Conservation (phyloP, 2,329 filamentous ascomycete species). For the Fusarium nodosum region DNA sequence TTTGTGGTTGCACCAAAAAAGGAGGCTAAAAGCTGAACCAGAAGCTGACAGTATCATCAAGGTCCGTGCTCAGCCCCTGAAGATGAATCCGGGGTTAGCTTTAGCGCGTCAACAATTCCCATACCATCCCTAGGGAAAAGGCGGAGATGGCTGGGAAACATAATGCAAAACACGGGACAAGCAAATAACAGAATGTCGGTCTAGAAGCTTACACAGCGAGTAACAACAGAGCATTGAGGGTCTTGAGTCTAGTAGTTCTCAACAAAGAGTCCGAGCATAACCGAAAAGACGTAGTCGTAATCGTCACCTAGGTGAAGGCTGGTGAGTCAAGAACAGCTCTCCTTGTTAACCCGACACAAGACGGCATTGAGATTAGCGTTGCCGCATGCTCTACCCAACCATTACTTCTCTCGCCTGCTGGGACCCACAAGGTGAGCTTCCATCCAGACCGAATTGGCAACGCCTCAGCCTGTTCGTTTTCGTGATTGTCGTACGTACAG, state of each 20-base stretch:
- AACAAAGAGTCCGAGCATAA: slow-evolving; percentile 36
- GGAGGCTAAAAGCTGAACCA: slow-evolving; percentile 2
- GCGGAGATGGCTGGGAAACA: slow-evolving; percentile 7
- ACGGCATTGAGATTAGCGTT: slow-evolving; percentile 34
- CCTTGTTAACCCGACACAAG: slow-evolving; percentile 40
- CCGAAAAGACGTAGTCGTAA: slow-evolving; percentile 29
- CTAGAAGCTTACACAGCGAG: not conserved
- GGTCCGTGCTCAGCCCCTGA: slow-evolving; percentile 34
- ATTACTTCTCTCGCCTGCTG: not conserved
- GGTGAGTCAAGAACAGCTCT: slow-evolving; percentile 25
- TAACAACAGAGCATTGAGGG: not conserved
- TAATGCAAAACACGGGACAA: slow-evolving; percentile 3
- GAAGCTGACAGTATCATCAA: slow-evolving; percentile 9
- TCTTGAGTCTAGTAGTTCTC: not conserved
- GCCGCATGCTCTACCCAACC: slow-evolving; percentile 24
- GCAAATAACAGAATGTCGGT: not conserved
- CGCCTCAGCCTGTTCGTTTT: slow-evolving; percentile 19
- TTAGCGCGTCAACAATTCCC: slow-evolving; percentile 33
- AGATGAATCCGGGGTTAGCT: slow-evolving; percentile 41
- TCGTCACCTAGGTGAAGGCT: slow-evolving; percentile 32
- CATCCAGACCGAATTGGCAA: not conserved
- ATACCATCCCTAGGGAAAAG: slow-evolving; percentile 26
- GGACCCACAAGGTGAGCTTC: slow-evolving; percentile 33
- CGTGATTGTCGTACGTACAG: slow-evolving; percentile 23
- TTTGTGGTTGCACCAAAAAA: not conserved